Base-by-base conservation (phyloP, 345 rosid genomes). In the Brassica carinata region DNA sequence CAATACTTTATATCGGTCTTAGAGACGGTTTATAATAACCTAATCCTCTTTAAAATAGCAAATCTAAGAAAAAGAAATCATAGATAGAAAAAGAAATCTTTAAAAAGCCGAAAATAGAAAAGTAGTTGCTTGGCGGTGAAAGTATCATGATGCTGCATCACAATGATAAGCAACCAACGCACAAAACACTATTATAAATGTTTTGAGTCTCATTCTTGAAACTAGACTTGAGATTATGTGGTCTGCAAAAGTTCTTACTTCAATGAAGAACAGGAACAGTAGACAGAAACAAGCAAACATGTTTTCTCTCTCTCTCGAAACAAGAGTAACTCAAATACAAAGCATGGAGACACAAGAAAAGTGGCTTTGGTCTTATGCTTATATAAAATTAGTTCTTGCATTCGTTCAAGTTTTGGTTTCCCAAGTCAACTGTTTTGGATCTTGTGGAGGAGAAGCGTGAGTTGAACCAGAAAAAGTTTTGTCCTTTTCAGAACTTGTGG, bases 401-500 rank as follows among this genome's bases (percentile, higher is more conserved):
- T 38, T 18, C 29, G 29, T 36, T 38, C 79, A 75, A 64, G 13
- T 51, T 81, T 81, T 75, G 64, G 34, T 38, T 75, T 81, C 73
- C 77, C 80, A 81, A 81, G 77, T 55, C 71, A 81, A 81, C 51
- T 70, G 68, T 71, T 57, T 36, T 36, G 40, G 40, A 36, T 8
- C 40, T 36, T 36, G 40, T 36, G 40, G 40, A 36, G 40, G 40
- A 8, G 9, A 7, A 36, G 8, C 40, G 40, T 36, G 40, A 36
- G 40, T 7, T 36, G 40, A 7, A 36, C 8, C 40, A 36, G 40
- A 36, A 36, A 36, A 1, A 1, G 3, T 36, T 36, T 81, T 64
- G 80, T 81, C 64, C 69, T 75, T 81, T 38, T 57, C 77, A 70
- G 69, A 65, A 65, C 69, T 55, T 76, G 73, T 64, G 67, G 36